These are phyloP conservation scores for Selaginella tamariscina DNA, from an alignment of 75 land plant species.

Conservation along the genomic window DNA sequence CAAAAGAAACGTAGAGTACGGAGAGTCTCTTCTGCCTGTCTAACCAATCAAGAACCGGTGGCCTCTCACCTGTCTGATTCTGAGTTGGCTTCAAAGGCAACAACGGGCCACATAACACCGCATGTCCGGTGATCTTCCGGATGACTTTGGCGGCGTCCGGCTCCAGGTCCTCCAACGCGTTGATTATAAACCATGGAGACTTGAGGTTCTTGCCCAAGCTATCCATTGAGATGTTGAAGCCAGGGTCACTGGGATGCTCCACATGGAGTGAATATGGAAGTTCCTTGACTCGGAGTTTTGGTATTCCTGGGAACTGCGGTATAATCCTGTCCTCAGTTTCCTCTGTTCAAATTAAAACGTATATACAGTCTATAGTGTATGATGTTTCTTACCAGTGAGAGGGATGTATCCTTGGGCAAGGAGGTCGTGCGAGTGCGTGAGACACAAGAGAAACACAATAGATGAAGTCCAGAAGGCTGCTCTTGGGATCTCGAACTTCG, in stretches of 20 bases:
- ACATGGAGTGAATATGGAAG: neutral
- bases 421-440: neutral
- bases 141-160: neutral
- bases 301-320: neutral
- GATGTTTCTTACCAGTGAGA: neutral
- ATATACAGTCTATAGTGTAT: neutral
- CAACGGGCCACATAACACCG: neutral
- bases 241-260: neutral
- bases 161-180: neutral
- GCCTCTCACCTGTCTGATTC: neutral
- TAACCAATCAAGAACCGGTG: conserved; percentile 19
- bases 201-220: neutral
- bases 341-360: neutral
- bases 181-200: neutral
- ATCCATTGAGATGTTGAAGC: neutral
- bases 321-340: neutral
- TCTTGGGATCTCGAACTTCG: neutral
- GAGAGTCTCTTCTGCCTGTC: conserved; percentile 20
- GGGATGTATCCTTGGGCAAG: neutral
- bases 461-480: neutral
- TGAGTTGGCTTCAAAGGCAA: neutral
- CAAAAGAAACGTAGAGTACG: conserved; percentile 35
- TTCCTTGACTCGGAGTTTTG: neutral
- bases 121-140: neutral
- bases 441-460: neutral